Percentiles rank a stretch among this genome's conserved stretches.
Conservation (phyloP, 805 yeast genomes). For the Sugiyamaella boreocaroliniensis region DNA sequence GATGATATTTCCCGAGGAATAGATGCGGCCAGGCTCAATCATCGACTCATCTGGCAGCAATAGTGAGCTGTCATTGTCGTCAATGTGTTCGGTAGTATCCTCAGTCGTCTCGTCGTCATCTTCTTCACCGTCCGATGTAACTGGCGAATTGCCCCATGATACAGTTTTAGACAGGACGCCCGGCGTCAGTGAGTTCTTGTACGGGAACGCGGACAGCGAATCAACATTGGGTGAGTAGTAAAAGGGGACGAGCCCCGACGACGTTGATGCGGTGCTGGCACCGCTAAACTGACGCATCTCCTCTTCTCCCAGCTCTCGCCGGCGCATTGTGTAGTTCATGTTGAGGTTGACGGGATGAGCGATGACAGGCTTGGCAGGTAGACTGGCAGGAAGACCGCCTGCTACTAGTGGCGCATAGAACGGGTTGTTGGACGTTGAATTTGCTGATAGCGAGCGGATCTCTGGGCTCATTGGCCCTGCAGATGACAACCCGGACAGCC, state of each 20-base stretch:
- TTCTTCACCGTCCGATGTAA: background rate
- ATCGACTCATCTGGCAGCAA: background rate
- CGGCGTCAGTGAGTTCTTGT: conserved; percentile 26
- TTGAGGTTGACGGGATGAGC: conserved; percentile 17
- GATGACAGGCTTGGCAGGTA: background rate
- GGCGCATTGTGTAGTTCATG: conserved; percentile 8
- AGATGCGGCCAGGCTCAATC: background rate
- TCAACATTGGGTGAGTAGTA: conserved; percentile 19
- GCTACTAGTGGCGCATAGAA: background rate
- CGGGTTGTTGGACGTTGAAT: background rate
- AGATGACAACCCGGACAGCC: background rate
- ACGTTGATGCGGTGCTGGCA: background rate
- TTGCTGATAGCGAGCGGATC: background rate
- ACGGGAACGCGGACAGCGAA: conserved; percentile 25
- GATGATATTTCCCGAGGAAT: background rate
- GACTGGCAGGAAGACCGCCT: background rate
- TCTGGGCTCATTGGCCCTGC: background rate
- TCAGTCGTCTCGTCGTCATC: background rate
- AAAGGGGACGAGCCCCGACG: conserved; percentile 21
- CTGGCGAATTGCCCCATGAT: background rate
- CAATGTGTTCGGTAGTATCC: background rate
- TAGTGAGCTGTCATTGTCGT: background rate
- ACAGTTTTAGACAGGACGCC: conserved; percentile 5
- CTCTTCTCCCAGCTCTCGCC: conserved; percentile 14
- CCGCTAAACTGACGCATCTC: conserved; percentile 1